These are phyloP conservation scores for Filobasidium floriforme DNA, from an alignment of 768 basidiomycete species.

Conservation along the genomic window DNA sequence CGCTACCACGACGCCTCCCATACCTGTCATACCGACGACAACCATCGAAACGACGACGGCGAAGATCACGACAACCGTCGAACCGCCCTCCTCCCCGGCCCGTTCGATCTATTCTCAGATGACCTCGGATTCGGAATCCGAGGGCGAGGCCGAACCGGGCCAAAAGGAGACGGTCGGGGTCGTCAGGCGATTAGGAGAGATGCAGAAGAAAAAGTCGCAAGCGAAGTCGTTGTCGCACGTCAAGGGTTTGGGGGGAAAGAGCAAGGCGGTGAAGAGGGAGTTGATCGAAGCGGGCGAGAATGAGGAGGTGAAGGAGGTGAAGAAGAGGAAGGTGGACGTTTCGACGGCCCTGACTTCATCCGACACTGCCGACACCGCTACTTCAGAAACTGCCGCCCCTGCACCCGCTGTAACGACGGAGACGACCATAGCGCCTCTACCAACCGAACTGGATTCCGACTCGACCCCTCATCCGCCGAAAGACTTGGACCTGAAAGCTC, in stretches of 20 bases:
- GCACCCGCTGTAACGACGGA: too few relatives aligned
- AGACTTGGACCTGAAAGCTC: slow-evolving; percentile 34
- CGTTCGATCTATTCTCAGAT: slow-evolving; percentile 20
- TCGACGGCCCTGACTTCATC: not conserved
- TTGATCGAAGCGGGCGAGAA: not conserved
- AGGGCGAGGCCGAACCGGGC: slow-evolving; percentile 3
- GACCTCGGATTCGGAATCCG: slow-evolving; percentile 10
- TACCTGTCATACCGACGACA: too few relatives aligned
- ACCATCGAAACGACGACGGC: not conserved
- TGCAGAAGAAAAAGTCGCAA: too few relatives aligned
- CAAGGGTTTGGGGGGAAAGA: not conserved
- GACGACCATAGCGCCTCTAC: too few relatives aligned
- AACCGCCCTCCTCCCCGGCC: not conserved
- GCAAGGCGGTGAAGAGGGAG: slow-evolving; percentile 11
- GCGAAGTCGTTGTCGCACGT: not conserved
- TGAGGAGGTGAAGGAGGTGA: not conserved
- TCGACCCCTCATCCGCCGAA: slow-evolving; percentile 10
- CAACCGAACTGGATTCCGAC: too few relatives aligned
- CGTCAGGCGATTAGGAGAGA: too few relatives aligned
- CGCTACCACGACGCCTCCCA: too few relatives aligned
- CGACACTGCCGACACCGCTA: not conserved
- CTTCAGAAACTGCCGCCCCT: not conserved
- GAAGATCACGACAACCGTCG: not conserved
- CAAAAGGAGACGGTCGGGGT: not conserved
- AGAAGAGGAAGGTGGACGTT: not conserved